Evolutionary conservation across 202 grass and related monocot genomes (phyloP).

Genomic region (Cymbopogon flexuosus): DNA sequence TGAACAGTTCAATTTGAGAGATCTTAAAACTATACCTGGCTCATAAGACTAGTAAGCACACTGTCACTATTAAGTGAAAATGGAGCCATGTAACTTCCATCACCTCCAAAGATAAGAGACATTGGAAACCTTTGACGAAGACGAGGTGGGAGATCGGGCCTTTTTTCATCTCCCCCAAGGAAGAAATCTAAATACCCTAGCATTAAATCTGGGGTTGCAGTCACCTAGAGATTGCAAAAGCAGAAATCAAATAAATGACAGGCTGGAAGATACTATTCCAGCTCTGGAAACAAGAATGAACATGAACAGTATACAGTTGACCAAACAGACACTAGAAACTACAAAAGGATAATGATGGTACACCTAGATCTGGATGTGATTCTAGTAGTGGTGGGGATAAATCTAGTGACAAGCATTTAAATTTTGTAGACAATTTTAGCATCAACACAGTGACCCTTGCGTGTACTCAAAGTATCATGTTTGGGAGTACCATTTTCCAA

Average conservation of each 20-base stretch:
- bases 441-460: slow-evolving; percentile 15
- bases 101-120: slow-evolving; percentile 86
- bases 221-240: slow-evolving; percentile 60
- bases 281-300: slow-evolving; percentile 10
- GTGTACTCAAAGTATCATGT: not conserved
- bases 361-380: slow-evolving; percentile 14
- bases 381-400: not conserved
- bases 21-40: slow-evolving; percentile 63
- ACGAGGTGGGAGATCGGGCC: slow-evolving; percentile 88
- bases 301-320: slow-evolving; percentile 2
- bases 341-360: not conserved
- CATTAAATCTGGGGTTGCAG: slow-evolving; percentile 91
- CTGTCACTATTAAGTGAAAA: slow-evolving; percentile 94
- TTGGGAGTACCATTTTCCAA: not conserved
- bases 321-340: not conserved
- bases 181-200: slow-evolving; percentile 99
- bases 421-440: not conserved
- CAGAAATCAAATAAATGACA: slow-evolving; percentile 4
- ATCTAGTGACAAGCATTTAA: slow-evolving; percentile 1
- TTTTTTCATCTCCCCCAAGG: slow-evolving; percentile 97
- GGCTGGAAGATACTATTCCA: not conserved
- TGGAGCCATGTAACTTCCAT: slow-evolving; percentile 99
- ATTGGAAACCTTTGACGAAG: slow-evolving; percentile 95
- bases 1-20: slow-evolving; percentile 17
- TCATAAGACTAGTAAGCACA: slow-evolving; percentile 98